Conservation (phyloP, 139 green algal species). For the Auxenochlorella pyrenoidosa region DNA sequence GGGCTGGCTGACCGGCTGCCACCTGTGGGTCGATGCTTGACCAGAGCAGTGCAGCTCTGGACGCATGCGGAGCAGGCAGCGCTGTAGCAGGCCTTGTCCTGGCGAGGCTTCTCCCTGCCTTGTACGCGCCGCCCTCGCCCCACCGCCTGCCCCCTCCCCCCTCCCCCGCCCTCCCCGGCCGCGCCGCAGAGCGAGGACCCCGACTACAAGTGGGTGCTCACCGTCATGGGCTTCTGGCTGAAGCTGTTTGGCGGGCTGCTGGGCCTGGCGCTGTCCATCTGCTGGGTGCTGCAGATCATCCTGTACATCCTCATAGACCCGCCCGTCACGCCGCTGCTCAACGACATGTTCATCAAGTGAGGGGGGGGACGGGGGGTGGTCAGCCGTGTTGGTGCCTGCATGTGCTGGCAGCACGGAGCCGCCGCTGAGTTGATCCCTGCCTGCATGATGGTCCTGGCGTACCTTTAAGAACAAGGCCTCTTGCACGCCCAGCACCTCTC, state of each 20-base stretch:
- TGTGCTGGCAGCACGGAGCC: neutral
- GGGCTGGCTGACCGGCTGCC: no score
- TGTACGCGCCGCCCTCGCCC: neutral
- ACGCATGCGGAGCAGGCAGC: no score
- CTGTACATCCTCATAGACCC: slow-evolving; percentile 91
- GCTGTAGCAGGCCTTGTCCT: no score
- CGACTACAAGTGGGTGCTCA: slow-evolving; percentile 81
- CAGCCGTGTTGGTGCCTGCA: neutral
- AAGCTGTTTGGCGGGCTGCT: slow-evolving; percentile 79
- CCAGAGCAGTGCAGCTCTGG: no score
- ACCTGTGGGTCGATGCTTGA: no score
- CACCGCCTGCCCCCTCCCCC: neutral
- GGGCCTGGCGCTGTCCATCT: slow-evolving; percentile 70
- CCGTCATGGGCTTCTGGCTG: slow-evolving; percentile 85
- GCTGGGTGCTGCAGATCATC: slow-evolving; percentile 95
- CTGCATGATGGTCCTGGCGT: neutral
- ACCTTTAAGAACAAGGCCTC: no score
- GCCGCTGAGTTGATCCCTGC: neutral
- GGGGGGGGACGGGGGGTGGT: slow-evolving; percentile 16
- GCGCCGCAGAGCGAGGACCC: slow-evolving; percentile 84
- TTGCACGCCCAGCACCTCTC: no score
- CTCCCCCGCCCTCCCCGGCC: neutral
- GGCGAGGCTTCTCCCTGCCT: neutral
- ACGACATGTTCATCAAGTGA: slow-evolving; percentile 88
- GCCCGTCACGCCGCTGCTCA: slow-evolving; percentile 88